phyloP scores from a whole-genome alignment of 805 yeast genomes.

The Wickerhamiella sorbophila region DNA sequence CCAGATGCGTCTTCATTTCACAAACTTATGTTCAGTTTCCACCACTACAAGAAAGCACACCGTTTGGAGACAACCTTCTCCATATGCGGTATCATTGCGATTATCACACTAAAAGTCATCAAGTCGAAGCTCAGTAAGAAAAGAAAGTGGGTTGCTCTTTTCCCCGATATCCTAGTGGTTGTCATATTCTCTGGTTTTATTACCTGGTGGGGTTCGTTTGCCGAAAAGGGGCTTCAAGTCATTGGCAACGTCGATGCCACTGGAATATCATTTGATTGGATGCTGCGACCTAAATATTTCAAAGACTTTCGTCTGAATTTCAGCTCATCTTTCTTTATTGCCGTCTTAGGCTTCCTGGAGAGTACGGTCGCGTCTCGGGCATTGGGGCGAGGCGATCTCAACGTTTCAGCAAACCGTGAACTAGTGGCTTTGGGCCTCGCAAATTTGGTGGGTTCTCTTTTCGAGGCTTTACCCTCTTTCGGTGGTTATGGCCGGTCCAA shows the following conservation, averaged over 20 bases:
- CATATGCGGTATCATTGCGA: constrained; percentile 32
- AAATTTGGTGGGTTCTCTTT: constrained; percentile 44
- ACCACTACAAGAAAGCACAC: constrained; percentile 37
- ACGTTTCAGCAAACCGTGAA: constrained; percentile 75
- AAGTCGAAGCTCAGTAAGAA: constrained; percentile 26
- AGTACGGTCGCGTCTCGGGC: constrained; percentile 87
- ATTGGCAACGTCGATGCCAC: constrained; percentile 53
- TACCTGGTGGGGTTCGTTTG: constrained; percentile 29
- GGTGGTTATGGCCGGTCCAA: constrained; percentile 95
- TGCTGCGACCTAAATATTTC: constrained; percentile 34
- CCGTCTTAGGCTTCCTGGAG: constrained; percentile 82
- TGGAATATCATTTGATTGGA: constrained; percentile 39
- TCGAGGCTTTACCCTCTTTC: constrained; percentile 67
- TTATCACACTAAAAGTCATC: constrained; percentile 31
- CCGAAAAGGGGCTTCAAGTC: constrained; percentile 39
- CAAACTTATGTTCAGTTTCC: constrained; percentile 44
- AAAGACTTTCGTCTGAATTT: constrained; percentile 41
- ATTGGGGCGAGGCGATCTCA: constrained; percentile 50
- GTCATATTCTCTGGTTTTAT: constrained; percentile 47
- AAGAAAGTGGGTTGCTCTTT: constrained; percentile 36
- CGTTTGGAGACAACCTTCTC: constrained; percentile 50
- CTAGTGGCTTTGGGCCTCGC: constrained; percentile 75
- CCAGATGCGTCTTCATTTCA: constrained; percentile 53
- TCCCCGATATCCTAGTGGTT: constrained; percentile 79
- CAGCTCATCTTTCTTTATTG: constrained; percentile 60